Percentiles rank a stretch among this genome's conserved stretches.
These are phyloP conservation scores for Aspergillus neotritici DNA, from an alignment of 2,329 filamentous ascomycete species.

Conservation along the genomic window DNA sequence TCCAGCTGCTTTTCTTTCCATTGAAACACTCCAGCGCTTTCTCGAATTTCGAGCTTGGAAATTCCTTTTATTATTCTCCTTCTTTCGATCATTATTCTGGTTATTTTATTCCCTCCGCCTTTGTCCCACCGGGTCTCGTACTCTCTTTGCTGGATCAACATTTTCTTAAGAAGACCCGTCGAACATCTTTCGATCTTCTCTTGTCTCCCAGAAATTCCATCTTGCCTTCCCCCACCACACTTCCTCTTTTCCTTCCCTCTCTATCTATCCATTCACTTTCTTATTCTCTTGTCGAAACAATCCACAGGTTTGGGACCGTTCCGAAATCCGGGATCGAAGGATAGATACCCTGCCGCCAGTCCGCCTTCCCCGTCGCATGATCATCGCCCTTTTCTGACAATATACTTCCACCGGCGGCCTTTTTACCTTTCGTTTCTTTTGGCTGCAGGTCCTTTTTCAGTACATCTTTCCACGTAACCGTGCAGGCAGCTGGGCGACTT, in stretches of 20 bases:
- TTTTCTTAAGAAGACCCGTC: slow-evolving; percentile 1
- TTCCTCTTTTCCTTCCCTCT: neutral
- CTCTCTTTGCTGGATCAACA: slow-evolving; percentile 3
- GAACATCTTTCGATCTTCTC: neutral
- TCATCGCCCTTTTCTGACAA: slow-evolving; percentile 19
- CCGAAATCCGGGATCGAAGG: slow-evolving; percentile 7
- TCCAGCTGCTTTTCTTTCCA: slow-evolving; percentile 17
- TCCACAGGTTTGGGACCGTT: slow-evolving; percentile 6
- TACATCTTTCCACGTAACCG: slow-evolving; percentile 28
- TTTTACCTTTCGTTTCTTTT: slow-evolving; percentile 5
- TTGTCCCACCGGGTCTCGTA: slow-evolving; percentile 1
- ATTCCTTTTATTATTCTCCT: slow-evolving; percentile 21
- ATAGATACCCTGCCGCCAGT: slow-evolving; percentile 11
- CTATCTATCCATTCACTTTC: slow-evolving; percentile 1
- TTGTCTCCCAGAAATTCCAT: neutral
- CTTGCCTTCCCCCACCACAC: neutral
- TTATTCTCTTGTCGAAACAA: neutral
- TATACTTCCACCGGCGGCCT: slow-evolving; percentile 18
- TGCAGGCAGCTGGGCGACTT: slow-evolving; percentile 28
- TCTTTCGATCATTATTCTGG: neutral
- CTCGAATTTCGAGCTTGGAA: slow-evolving; percentile 22
- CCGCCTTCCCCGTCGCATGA: slow-evolving; percentile 19
- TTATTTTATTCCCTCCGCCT: slow-evolving; percentile 1
- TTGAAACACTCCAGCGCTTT: slow-evolving; percentile 23
- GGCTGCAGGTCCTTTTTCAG: slow-evolving; percentile 24